phyloP scores from a whole-genome alignment of 164 flowering plant genomes.

The Aristolochia californica region DNA sequence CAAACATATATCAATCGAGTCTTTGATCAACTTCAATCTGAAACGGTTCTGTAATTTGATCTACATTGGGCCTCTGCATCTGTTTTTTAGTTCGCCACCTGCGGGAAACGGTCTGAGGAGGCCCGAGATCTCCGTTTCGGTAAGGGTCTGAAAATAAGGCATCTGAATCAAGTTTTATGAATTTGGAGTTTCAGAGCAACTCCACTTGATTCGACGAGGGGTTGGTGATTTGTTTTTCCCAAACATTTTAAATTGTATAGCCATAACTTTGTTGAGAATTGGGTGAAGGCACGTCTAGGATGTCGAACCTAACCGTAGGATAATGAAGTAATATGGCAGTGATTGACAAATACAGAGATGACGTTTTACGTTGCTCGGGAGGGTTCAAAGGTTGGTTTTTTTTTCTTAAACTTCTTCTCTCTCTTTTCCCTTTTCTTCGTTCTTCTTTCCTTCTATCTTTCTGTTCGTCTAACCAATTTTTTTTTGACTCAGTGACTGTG shows the following conservation, averaged over 20 bases:
- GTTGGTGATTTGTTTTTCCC: not conserved
- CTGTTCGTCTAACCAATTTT: not conserved
- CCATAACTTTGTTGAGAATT: not conserved
- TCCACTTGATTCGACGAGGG: too few species aligned
- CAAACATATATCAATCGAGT: too few species aligned
- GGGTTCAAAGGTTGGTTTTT: conserved; percentile 65
- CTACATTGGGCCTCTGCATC: too few species aligned
- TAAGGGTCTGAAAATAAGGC: too few species aligned
- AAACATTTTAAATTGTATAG: not conserved
- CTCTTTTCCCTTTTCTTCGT: not conserved
- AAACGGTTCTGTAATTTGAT: too few species aligned
- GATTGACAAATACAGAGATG: conserved; percentile 33
- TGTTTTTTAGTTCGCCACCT: too few species aligned
- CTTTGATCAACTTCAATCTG: too few species aligned
- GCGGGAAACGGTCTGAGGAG: too few species aligned
- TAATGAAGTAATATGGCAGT: conserved; percentile 49
- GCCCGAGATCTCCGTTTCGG: too few species aligned
- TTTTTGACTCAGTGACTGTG: not conserved
- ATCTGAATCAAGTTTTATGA: too few species aligned
- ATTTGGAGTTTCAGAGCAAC: too few species aligned
- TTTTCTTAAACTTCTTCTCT: too few species aligned
- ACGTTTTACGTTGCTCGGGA: conserved; percentile 89
- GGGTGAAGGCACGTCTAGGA: conserved; percentile 13
- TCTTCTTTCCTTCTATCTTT: not conserved
- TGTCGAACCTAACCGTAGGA: conserved; percentile 21